phyloP scores from a whole-genome alignment of 2,329 filamentous ascomycete species.

The Penicillium occitanis region DNA sequence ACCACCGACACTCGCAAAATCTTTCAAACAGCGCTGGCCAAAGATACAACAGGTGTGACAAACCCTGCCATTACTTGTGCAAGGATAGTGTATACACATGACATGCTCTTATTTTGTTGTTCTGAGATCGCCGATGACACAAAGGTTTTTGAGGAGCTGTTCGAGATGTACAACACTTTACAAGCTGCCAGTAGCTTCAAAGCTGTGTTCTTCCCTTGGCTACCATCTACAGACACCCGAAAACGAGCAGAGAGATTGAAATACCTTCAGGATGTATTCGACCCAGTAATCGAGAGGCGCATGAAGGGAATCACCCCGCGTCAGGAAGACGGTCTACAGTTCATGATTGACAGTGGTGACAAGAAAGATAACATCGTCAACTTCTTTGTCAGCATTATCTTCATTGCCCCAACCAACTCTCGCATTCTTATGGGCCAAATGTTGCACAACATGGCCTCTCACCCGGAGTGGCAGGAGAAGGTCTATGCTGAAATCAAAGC shows the following conservation, averaged over 20 bases:
- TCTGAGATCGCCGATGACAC: slow-evolving; percentile 14
- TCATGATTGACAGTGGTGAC: slow-evolving; percentile 15
- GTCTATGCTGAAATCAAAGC: slow-evolving; percentile 17
- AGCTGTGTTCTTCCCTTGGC: slow-evolving; percentile 9
- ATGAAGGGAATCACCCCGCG: slow-evolving; percentile 8
- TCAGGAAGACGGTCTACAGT: slow-evolving; percentile 10
- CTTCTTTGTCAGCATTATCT: slow-evolving; percentile 15
- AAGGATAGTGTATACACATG: not conserved
- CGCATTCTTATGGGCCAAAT: slow-evolving; percentile 11
- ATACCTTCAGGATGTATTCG: not conserved
- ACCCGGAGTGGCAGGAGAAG: slow-evolving; percentile 17
- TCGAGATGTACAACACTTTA: not conserved
- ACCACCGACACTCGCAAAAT: not conserved
- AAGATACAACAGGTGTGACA: not conserved
- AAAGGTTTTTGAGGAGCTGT: not conserved
- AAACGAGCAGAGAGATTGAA: slow-evolving; percentile 7
- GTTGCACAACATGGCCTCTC: slow-evolving; percentile 12
- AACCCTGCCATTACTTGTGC: slow-evolving; percentile 12
- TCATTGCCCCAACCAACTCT: slow-evolving; percentile 7
- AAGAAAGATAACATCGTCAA: slow-evolving; percentile 13
- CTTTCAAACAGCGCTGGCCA: not conserved
- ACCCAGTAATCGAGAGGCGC: slow-evolving; percentile 12
- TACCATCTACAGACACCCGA: not conserved
- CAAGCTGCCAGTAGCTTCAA: slow-evolving; percentile 12
- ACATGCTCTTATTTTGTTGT: not conserved